Evolutionary conservation across 192 early-diverging fungal genomes (phyloP).

Genomic region (Tieghemiomyces parasiticus): DNA sequence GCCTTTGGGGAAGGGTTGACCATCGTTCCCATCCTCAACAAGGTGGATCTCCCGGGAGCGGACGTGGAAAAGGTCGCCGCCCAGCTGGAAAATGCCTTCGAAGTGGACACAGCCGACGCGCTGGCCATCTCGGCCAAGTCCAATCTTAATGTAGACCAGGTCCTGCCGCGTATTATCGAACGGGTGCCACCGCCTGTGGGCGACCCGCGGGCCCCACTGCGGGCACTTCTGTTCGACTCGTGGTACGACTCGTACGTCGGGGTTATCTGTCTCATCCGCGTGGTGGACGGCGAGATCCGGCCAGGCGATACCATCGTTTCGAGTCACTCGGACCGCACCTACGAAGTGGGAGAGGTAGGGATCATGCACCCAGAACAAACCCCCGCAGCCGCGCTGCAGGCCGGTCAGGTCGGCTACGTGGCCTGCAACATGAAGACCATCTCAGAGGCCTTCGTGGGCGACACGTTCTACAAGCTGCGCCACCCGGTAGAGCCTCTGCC

Average conservation of each 20-base stretch:
- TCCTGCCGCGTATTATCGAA: slow-evolving; percentile 70
- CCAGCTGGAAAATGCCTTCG: slow-evolving; percentile 82
- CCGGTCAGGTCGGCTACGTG: slow-evolving; percentile 84
- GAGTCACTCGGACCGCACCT: slow-evolving; percentile 53
- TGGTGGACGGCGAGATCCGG: slow-evolving; percentile 66
- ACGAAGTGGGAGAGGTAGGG: slow-evolving; percentile 83
- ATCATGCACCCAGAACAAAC: slow-evolving; percentile 88
- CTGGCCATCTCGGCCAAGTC: slow-evolving; percentile 79
- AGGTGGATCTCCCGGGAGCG: slow-evolving; percentile 84
- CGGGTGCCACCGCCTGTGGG: slow-evolving; percentile 60
- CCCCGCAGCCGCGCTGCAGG: slow-evolving; percentile 29
- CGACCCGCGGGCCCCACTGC: slow-evolving; percentile 47
- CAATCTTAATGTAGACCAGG: slow-evolving; percentile 48
- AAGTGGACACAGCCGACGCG: slow-evolving; percentile 49
- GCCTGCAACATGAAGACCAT: slow-evolving; percentile 86
- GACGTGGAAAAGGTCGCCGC: slow-evolving; percentile 56
- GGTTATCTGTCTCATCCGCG: slow-evolving; percentile 85
- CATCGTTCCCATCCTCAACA: slow-evolving; percentile 87
- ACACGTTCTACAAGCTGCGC: slow-evolving; percentile 74
- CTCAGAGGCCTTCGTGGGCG: slow-evolving; percentile 85
- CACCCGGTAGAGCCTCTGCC: slow-evolving; percentile 55
- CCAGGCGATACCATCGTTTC: slow-evolving; percentile 71
- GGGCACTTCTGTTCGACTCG: slow-evolving; percentile 86
- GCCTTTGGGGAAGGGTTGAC: slow-evolving; percentile 76
- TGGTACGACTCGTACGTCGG: slow-evolving; percentile 98